phyloP scores from a whole-genome alignment of 2,329 filamentous ascomycete species.

The Ophiostoma sp. region DNA sequence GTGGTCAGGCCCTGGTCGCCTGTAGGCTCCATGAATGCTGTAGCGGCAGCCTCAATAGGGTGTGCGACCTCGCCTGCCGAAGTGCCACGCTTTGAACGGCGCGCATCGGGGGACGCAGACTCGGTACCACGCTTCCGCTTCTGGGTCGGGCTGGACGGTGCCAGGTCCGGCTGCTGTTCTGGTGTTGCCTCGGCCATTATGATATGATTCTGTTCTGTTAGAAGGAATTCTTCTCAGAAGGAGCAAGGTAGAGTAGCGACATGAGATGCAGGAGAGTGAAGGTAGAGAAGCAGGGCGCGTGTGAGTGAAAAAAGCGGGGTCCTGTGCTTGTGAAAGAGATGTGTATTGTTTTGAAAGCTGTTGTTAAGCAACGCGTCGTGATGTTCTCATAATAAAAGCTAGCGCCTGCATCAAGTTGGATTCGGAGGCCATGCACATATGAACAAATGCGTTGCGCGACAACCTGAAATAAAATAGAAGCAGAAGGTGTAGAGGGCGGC shows the following conservation, averaged over 20 bases:
- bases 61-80: constrained; percentile 43
- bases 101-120: constrained; percentile 43
- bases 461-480: background rate
- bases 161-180: constrained; percentile 45
- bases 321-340: background rate
- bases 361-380: background rate
- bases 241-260: too few relatives aligned
- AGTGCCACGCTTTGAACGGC: constrained; percentile 47
- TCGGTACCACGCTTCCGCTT: constrained; percentile 53
- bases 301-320: constrained; percentile 12
- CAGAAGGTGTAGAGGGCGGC: background rate
- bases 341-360: background rate
- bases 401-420: background rate
- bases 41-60: constrained; percentile 38
- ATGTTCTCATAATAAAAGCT: background rate
- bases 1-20: constrained; percentile 37
- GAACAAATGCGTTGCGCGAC: background rate
- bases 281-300: background rate
- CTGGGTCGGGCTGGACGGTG: constrained; percentile 40
- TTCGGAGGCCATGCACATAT: background rate
- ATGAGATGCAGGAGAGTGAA: background rate
- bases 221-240: background rate
- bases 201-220: background rate
- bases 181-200: constrained; percentile 45
- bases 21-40: constrained; percentile 51